A percentile compares a stretch with the other conserved stretches of the same genome.
Conservation (phyloP, 352 stramenopile genomes). For the Phytophthora fragariae region DNA sequence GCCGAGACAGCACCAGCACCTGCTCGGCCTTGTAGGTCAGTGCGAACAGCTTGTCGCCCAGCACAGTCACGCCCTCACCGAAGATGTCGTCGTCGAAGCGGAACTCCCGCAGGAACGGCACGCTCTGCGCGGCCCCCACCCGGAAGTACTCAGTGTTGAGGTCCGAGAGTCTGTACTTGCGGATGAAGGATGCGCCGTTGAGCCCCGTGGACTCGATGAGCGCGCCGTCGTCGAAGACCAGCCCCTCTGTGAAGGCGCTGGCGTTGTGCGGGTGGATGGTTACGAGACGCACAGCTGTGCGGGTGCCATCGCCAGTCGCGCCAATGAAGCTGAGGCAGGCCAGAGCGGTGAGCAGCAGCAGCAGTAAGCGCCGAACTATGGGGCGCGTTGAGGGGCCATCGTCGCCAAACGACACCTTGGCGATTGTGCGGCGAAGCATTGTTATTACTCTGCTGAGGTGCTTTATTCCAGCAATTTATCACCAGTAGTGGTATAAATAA, state of each 20-base stretch:
- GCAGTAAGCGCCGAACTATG: slow-evolving; percentile 25
- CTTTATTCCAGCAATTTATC: too few species aligned
- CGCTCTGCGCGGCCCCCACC: slow-evolving; percentile 9
- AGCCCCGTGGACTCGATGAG: slow-evolving; percentile 85
- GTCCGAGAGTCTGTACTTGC: slow-evolving; percentile 60
- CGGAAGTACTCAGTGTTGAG: slow-evolving; percentile 24
- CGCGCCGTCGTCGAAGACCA: slow-evolving; percentile 67
- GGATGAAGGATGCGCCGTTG: slow-evolving; percentile 70
- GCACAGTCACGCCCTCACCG: slow-evolving; percentile 77
- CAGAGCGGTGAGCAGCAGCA: slow-evolving; percentile 14
- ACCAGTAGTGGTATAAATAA: too few species aligned
- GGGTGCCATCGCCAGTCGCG: slow-evolving; percentile 7
- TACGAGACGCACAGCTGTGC: slow-evolving; percentile 63
- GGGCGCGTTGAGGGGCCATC: slow-evolving; percentile 4
- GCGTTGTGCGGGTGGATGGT: slow-evolving; percentile 74
- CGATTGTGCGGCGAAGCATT: background rate
- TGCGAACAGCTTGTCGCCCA: slow-evolving; percentile 81
- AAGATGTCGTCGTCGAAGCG: slow-evolving; percentile 70
- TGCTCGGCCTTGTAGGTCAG: slow-evolving; percentile 84
- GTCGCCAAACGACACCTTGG: background rate
- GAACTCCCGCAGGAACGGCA: slow-evolving; percentile 54
- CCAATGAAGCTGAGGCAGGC: slow-evolving; percentile 8
- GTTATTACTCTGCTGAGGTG: too few species aligned
- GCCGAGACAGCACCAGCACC: slow-evolving; percentile 67
- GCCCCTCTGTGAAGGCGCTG: slow-evolving; percentile 75